Percentiles rank a stretch among this genome's conserved stretches.
Conservation (phyloP, 2,329 filamentous ascomycete genomes). For the Clonostachys byssicola region DNA sequence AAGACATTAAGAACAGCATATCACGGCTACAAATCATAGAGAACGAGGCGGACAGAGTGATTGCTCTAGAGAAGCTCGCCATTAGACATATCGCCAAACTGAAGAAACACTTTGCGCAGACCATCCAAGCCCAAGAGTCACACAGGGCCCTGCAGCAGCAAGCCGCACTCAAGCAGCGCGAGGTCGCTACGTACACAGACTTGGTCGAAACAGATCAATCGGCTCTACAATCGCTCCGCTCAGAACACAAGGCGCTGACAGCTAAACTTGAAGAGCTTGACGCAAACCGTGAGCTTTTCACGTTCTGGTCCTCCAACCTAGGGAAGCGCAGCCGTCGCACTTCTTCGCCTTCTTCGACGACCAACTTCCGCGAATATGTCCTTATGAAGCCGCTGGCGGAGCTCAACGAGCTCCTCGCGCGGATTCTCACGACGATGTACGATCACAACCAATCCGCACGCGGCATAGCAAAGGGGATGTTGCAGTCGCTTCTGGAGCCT, state of each 20-base stretch:
- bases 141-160: no score
- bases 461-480: background rate
- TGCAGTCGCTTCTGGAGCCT: background rate
- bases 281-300: background rate
- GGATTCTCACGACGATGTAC: background rate
- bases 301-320: background rate
- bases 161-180: conserved; percentile 5
- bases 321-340: background rate
- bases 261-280: background rate
- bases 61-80: no score
- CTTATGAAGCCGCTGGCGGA: background rate
- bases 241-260: background rate
- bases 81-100: no score
- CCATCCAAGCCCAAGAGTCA: no score
- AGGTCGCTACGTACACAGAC: background rate
- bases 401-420: background rate
- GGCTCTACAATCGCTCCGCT: background rate
- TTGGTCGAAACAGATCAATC: background rate
- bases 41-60: no score
- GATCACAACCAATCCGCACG: background rate
- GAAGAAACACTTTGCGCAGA: no score
- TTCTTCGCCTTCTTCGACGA: background rate
- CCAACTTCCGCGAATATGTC: background rate
- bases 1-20: no score
- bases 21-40: no score